Conservation (phyloP, 2,329 filamentous ascomycete genomes). For the Fusarium falciforme region DNA sequence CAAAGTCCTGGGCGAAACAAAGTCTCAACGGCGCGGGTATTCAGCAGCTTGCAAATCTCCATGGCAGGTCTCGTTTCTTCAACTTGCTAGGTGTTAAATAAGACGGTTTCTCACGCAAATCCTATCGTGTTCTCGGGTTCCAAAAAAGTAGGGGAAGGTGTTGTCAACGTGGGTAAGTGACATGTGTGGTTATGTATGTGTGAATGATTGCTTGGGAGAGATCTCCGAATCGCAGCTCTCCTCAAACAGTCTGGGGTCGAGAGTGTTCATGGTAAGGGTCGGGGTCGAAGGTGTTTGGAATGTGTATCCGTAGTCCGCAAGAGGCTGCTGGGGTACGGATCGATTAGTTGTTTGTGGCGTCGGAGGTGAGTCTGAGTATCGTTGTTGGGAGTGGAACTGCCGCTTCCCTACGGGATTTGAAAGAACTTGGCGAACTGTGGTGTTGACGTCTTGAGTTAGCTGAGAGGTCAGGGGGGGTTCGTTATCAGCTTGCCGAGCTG, state of each 20-base stretch:
- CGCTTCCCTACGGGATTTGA: not conserved
- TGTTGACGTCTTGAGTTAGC: conserved; percentile 2
- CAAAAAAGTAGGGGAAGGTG: not conserved
- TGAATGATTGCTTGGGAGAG: not conserved
- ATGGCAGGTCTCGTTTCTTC: not conserved
- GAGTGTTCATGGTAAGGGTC: not conserved
- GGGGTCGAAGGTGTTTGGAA: not conserved
- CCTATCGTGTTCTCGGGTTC: not conserved
- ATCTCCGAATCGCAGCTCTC: not conserved
- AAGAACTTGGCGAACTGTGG: not conserved
- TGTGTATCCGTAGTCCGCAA: not conserved
- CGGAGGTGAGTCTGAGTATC: not conserved
- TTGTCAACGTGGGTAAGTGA: not conserved
- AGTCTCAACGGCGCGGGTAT: not conserved
- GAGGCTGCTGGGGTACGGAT: not conserved
- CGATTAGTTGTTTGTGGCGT: not conserved
- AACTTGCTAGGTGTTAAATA: not conserved
- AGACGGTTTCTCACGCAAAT: not conserved
- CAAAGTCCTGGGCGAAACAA: not conserved
- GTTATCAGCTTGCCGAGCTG: not conserved
- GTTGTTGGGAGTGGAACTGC: not conserved
- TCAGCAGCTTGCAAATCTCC: not conserved
- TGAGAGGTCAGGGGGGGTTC: not conserved
- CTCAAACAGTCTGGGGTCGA: conserved; percentile 5
- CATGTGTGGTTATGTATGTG: not conserved